Evolutionary conservation across 345 rosid species (phyloP).

Genomic region (Firmiana major): DNA sequence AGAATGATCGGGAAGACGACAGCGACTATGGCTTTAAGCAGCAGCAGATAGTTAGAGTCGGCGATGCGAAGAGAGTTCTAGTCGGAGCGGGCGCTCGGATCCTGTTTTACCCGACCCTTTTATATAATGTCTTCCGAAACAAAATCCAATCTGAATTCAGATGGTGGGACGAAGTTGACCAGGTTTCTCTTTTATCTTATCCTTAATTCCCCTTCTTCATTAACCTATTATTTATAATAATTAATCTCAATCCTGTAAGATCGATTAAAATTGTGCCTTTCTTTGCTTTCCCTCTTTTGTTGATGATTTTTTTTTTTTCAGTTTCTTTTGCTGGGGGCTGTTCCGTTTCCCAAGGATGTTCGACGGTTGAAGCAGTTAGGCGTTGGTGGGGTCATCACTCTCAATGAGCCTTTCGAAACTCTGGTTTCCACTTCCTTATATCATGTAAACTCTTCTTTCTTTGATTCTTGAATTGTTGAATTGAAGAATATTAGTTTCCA

Average conservation of each 20-base stretch:
- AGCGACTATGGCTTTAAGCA: slow-evolving; percentile 8
- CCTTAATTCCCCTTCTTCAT: background rate
- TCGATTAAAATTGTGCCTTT: background rate
- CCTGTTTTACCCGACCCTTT: slow-evolving; percentile 62
- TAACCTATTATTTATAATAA: background rate
- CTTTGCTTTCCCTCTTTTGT: background rate
- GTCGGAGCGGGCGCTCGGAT: slow-evolving; percentile 68
- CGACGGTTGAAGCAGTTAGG: slow-evolving; percentile 65
- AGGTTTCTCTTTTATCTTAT: slow-evolving; percentile 27
- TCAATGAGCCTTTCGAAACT: slow-evolving; percentile 80
- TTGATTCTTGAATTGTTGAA: background rate
- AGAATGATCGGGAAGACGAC: slow-evolving; percentile 28
- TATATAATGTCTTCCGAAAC: slow-evolving; percentile 59
- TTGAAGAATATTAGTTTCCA: background rate
- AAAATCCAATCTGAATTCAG: slow-evolving; percentile 59
- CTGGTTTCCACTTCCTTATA: slow-evolving; percentile 73
- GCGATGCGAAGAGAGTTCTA: slow-evolving; percentile 50
- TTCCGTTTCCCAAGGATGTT: slow-evolving; percentile 87
- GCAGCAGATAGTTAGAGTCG: slow-evolving; percentile 31
- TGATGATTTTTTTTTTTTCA: slow-evolving; percentile 8
- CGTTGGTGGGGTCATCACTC: slow-evolving; percentile 76
- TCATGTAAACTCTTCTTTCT: slow-evolving; percentile 34
- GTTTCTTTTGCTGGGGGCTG: slow-evolving; percentile 80
- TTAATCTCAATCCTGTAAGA: background rate
- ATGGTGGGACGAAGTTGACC: slow-evolving; percentile 72